Conservation (phyloP, 139 green algal species). For the Micractinium sp. region DNA sequence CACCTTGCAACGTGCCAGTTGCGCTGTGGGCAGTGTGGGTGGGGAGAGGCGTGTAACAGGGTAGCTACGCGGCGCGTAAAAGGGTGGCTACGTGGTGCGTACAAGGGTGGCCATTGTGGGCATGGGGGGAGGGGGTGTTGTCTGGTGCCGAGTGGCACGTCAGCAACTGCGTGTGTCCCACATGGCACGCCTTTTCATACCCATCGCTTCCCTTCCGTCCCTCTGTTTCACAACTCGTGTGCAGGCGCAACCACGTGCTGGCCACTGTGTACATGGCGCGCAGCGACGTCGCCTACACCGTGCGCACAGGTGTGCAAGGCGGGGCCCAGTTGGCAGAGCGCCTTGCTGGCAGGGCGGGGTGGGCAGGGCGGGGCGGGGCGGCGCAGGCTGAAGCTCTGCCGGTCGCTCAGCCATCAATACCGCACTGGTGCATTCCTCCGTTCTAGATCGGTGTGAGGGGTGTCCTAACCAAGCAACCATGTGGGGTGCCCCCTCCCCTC, state of each 20-base stretch:
- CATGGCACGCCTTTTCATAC: too few relatives aligned
- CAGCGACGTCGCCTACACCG: conserved; percentile 82
- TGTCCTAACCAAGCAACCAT: too few relatives aligned
- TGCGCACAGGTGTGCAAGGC: conserved; percentile 59
- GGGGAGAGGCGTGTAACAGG: too few relatives aligned
- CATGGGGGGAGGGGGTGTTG: background rate
- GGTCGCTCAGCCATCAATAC: too few relatives aligned
- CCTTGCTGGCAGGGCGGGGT: background rate
- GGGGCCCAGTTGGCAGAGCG: background rate
- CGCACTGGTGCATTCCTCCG: too few relatives aligned
- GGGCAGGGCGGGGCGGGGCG: too few relatives aligned
- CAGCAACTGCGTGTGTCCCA: background rate
- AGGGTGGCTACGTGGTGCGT: background rate
- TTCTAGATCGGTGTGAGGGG: too few relatives aligned
- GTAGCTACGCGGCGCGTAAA: background rate
- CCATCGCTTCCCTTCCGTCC: background rate
- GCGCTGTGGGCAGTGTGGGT: background rate
- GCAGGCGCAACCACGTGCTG: conserved; percentile 80
- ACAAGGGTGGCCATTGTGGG: background rate
- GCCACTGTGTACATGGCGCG: conserved; percentile 87
- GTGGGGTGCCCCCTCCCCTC: background rate
- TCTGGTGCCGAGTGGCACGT: background rate
- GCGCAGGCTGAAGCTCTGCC: too few relatives aligned
- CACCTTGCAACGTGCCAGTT: background rate
- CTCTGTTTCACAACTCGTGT: background rate